Percentiles rank a stretch among this genome's conserved stretches.
phyloP scores from a whole-genome alignment of 441 rosid species.

The Aquilaria agallochum region DNA sequence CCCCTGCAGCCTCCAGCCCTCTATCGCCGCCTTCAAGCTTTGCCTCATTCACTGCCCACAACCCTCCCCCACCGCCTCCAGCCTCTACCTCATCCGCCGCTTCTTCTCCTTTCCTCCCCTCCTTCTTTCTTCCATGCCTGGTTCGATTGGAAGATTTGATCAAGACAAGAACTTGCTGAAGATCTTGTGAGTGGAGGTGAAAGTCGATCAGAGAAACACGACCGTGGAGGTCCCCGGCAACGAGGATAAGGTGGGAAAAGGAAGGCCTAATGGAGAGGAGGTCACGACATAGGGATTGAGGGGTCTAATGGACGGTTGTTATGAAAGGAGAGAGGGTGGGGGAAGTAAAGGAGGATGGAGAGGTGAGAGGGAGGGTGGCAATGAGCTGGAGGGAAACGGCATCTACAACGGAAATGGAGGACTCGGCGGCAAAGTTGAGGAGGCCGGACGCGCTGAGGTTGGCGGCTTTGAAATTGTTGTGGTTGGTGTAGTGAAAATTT shows the following conservation, averaged over 20 bases:
- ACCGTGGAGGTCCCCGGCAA: conserved; percentile 82
- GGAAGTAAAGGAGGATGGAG: too few relatives aligned
- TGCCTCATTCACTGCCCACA: too few relatives aligned
- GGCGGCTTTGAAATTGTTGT: conserved; percentile 86
- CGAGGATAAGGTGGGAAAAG: conserved; percentile 23
- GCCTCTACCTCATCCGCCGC: too few relatives aligned
- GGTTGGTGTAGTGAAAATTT: conserved; percentile 16
- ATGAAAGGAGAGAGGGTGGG: conserved; percentile 60
- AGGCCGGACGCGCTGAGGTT: conserved; percentile 79
- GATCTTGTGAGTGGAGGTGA: conserved; percentile 42
- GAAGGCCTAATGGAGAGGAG: conserved; percentile 75
- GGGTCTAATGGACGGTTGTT: conserved; percentile 82
- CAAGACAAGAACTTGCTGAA: too few relatives aligned
- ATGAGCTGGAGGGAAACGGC: not conserved
- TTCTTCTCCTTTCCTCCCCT: too few relatives aligned
- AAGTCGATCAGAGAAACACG: conserved; percentile 78
- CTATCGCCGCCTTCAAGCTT: too few relatives aligned
- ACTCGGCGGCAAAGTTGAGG: conserved; percentile 76
- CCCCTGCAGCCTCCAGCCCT: too few relatives aligned
- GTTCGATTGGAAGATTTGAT: too few relatives aligned
- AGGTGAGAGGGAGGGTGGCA: too few relatives aligned
- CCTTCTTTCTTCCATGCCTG: too few relatives aligned
- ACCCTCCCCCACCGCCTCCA: too few relatives aligned
- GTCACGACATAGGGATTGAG: conserved; percentile 65
- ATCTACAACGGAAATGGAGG: conserved; percentile 74